Evolutionary conservation across 495 filamentous ascomycete genomes (phyloP), one percentile per base, ranked within the genome.

Genomic region (Penicillium taxi): DNA sequence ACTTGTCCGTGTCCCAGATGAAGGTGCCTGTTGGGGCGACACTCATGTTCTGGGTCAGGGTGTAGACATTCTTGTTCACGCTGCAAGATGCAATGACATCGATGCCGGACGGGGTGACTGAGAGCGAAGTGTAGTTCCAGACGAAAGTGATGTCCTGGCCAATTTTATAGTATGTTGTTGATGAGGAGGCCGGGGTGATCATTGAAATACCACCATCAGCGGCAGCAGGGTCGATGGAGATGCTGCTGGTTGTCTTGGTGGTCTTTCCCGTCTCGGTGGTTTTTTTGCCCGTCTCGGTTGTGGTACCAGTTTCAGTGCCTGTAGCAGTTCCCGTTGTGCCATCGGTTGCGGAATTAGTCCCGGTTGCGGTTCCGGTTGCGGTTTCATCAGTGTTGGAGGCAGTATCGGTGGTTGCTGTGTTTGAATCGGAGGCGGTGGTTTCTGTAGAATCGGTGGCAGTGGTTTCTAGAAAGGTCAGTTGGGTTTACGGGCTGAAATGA

Each of bases 111-210:
- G 91, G 91, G 1, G 78, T 81, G 12, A 78, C 78, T 19, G 74
- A 73, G 25, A 98, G 67, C 28, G 82, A 86, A 2, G 91, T 98
- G 66, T 95, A 96, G 61, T 96, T 96, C 89, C 90, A 98, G 0
- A 66, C 80, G 59, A 90, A 90, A 1, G 87, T 95, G 11, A 94
- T 68, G 36, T 72, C 72, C 24, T 96, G 80, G 12, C 83, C 84
- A 53, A 96, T 82, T 60, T 90, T 90, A 77, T 86, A 96, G 53
- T 86, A 85, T 43, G 79, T 77, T 4, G 75, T 64, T 6, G 77
- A 73, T 4, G 67, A 69, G 1, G 69, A 59, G 20, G 66, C 63
- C 0, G 91, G 91, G 1, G 78, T 88, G 26, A 87, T 60, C 85
- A 96, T 86, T n/a, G 74, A 67, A 19, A 95, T 73, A 38, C 78